Evolutionary conservation across 129 eudicot species (phyloP), one percentile per base, ranked within the genome.

Genomic region (Cynara cardunculus): DNA sequence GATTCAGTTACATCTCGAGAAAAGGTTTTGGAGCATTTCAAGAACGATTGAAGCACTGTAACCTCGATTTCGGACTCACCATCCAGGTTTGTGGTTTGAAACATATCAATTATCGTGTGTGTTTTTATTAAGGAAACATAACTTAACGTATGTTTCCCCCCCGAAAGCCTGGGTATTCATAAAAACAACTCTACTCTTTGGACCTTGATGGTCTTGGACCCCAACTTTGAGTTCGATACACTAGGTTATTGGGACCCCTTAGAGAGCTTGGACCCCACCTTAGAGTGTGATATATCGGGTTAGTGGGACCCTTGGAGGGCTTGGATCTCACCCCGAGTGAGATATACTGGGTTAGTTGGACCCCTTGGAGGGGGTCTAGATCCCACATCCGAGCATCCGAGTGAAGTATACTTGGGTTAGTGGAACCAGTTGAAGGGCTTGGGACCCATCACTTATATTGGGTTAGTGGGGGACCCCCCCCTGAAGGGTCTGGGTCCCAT

Each of bases 1-100:
- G 97, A 81, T 94, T 94, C 82, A 91, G 96, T 81, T 94, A 91
- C 81, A 85, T 94, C 24, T 91, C 93, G 27, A 89, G 97, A 68
- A 94, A 90, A 84, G 98, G 98, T 46, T 86, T 94, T 21, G 98
- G 91, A 81, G 88, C 98, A 72, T 87, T 94, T 80, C 89, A 89
- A 76, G 97, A 91, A 67, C 84, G 97, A 78, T 75, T 94, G 78
- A 94, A 94, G 87, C 79, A 77, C 25, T 91, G 93, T 74, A 85
- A 84, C 37, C 79, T 94, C 16, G 98, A 94, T 80, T 88, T 90
- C 72, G 97, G 97, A 18, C 88, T 90, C 56, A 90, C 97, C 11
- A 88, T 92, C 64, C 97, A 96, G 98, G 99, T 74, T 74, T 30
- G 75, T 74, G 24, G 22, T 81, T 69, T 0, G 19, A 26, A 72